These are phyloP conservation scores for Pythium aristosporum DNA, from an alignment of 352 stramenopile species.

Conservation along the genomic window DNA sequence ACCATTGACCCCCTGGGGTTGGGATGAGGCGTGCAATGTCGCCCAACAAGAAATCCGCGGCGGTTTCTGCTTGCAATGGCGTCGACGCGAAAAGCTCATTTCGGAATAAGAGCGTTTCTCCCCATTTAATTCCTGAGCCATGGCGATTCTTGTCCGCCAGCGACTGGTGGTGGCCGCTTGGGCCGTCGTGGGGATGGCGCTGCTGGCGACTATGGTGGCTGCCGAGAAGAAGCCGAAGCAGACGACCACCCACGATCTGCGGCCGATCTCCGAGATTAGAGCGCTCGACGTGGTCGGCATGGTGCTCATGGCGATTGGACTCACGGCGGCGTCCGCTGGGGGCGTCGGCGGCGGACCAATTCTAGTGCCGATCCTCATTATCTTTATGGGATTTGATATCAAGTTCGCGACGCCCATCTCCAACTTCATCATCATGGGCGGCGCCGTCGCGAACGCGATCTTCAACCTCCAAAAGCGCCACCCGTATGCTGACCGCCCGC, in stretches of 20 bases:
- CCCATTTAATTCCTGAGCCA: too few relatives aligned
- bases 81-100: not conserved
- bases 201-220: not conserved
- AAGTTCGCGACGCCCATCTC: conserved; percentile 60
- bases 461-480: conserved; percentile 69
- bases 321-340: conserved; percentile 47
- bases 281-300: conserved; percentile 44
- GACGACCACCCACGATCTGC: conserved; percentile 24
- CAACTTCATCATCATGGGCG: conserved; percentile 67
- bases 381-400: conserved; percentile 69
- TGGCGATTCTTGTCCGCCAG: too few relatives aligned
- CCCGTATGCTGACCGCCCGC: conserved; percentile 47
- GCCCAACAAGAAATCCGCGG: not conserved
- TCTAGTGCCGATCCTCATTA: conserved; percentile 55
- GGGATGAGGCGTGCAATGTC: too few relatives aligned
- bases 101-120: not conserved
- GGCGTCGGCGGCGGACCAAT: conserved; percentile 52
- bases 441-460: conserved; percentile 56
- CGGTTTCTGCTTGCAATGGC: not conserved
- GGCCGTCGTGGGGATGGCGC: not conserved
- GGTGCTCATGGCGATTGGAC: conserved; percentile 45
- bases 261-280: conserved; percentile 40
- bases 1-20: not conserved
- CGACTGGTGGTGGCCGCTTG: not conserved
- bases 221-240: not conserved